A percentile compares a stretch with the other conserved stretches of the same genome.
phyloP scores from a whole-genome alignment of 2,329 filamentous ascomycete genomes.

The Cladobotryum protrusum region DNA sequence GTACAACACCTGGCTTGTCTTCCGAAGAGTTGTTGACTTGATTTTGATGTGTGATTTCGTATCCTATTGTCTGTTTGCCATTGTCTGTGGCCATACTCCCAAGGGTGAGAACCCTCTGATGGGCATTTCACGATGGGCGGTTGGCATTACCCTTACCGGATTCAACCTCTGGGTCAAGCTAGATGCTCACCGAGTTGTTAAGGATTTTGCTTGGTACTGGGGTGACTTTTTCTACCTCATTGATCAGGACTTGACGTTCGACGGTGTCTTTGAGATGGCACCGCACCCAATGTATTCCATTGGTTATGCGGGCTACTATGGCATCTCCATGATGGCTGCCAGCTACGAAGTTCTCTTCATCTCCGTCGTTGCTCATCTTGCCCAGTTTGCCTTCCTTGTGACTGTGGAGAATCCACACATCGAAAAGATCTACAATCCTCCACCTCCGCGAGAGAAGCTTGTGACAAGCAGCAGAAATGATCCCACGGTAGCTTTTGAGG shows the following conservation, averaged over 20 bases:
- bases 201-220: constrained; percentile 99
- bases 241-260: constrained; percentile 95
- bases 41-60: constrained; percentile 99
- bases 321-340: constrained; percentile 94
- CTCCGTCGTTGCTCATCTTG: constrained; percentile 87
- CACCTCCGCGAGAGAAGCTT: constrained; percentile 61
- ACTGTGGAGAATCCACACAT: constrained; percentile 96
- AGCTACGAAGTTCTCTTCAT: constrained; percentile 98
- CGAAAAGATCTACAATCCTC: constrained; percentile 93
- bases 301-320: constrained; percentile 95
- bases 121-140: constrained; percentile 67
- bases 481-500: constrained; percentile 20
- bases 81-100: constrained; percentile 76
- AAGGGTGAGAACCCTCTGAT: constrained; percentile 63
- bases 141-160: constrained; percentile 71
- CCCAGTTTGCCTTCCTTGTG: constrained; percentile 88
- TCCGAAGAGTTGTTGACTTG: constrained; percentile 89
- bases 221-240: constrained; percentile 99
- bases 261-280: constrained; percentile 98
- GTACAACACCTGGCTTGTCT: constrained; percentile 98
- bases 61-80: constrained; percentile 92
- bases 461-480: constrained; percentile 28
- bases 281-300: constrained; percentile 99
- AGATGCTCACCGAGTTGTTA: constrained; percentile 94
- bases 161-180: constrained; percentile 99